phyloP scores from a whole-genome alignment of 192 early-diverging fungal genomes.

The Coemansia sp. region DNA sequence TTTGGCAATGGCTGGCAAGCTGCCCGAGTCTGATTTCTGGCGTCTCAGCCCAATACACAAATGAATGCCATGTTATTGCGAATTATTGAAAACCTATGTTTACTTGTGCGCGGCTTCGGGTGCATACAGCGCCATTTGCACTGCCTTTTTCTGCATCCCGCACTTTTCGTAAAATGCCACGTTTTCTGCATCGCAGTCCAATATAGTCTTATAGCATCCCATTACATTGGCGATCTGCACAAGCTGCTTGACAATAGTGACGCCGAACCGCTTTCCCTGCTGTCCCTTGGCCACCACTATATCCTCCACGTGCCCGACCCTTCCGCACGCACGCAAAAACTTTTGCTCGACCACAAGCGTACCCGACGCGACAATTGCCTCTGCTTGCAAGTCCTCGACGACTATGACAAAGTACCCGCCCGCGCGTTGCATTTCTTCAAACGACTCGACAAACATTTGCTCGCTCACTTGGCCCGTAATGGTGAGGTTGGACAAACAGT shows the following conservation, averaged over 20 bases:
- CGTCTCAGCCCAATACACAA: slow-evolving; percentile 6
- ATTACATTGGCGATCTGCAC: slow-evolving; percentile 68
- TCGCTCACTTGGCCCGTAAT: slow-evolving; percentile 73
- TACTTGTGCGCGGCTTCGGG: slow-evolving; percentile 27
- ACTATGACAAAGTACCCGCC: slow-evolving; percentile 78
- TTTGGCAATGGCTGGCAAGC: slow-evolving; percentile 26
- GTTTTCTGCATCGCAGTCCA: slow-evolving; percentile 73
- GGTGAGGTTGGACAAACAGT: slow-evolving; percentile 75
- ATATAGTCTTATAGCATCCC: slow-evolving; percentile 91
- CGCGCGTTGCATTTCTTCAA: slow-evolving; percentile 69
- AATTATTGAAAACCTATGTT: background rate
- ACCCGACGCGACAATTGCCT: slow-evolving; percentile 76
- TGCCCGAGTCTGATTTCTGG: slow-evolving; percentile 28
- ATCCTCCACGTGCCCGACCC: slow-evolving; percentile 93
- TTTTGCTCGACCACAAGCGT: slow-evolving; percentile 90
- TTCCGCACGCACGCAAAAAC: slow-evolving; percentile 78
- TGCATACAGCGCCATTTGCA: slow-evolving; percentile 67
- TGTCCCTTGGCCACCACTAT: slow-evolving; percentile 75
- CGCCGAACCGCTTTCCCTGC: slow-evolving; percentile 69
- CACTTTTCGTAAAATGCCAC: slow-evolving; percentile 93
- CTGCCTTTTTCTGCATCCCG: slow-evolving; percentile 73
- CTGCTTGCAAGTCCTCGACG: slow-evolving; percentile 62
- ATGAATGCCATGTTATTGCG: slow-evolving; percentile 2
- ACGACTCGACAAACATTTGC: slow-evolving; percentile 73
- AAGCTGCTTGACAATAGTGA: slow-evolving; percentile 81